Percentiles rank a stretch among this genome's conserved stretches.
phyloP scores from a whole-genome alignment of 2,329 filamentous ascomycete genomes.

The Neospermospora avenae region DNA sequence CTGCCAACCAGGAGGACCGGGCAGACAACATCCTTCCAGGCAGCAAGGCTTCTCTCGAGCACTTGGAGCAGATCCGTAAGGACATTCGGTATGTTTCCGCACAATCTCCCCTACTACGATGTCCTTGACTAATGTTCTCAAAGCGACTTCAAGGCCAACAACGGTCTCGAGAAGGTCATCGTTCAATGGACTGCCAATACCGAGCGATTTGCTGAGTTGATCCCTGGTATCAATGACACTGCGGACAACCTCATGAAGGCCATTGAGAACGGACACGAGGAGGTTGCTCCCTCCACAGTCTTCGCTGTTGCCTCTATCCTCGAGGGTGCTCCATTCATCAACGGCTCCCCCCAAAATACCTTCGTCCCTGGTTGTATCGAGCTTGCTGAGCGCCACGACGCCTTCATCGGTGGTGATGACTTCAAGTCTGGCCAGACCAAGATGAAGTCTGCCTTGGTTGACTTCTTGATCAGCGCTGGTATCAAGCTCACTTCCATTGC shows the following conservation, averaged over 20 bases:
- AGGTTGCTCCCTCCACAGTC: constrained; percentile 92
- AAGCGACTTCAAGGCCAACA: constrained; percentile 82
- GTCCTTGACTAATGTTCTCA: constrained; percentile 7
- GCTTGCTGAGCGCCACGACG: constrained; percentile 79
- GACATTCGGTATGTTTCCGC: constrained; percentile 69
- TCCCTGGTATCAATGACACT: constrained; percentile 91
- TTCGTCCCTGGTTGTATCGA: constrained; percentile 92
- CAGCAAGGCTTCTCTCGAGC: constrained; percentile 76
- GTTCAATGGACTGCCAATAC: constrained; percentile 99
- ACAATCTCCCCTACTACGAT: neutral
- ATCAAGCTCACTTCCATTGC: constrained; percentile 99
- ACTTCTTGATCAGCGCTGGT: constrained; percentile 97
- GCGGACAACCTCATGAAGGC: constrained; percentile 88
- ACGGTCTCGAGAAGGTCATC: constrained; percentile 90
- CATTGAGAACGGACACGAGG: constrained; percentile 81
- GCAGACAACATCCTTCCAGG: constrained; percentile 88
- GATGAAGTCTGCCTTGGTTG: constrained; percentile 99
- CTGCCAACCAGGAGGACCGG: constrained; percentile 94
- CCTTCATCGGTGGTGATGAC: constrained; percentile 96
- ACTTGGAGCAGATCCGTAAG: constrained; percentile 88
- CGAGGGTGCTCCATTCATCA: constrained; percentile 92
- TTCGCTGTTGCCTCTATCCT: constrained; percentile 95
- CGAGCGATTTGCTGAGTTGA: constrained; percentile 87
- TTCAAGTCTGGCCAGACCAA: constrained; percentile 99
- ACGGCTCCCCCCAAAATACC: constrained; percentile 98